Evolutionary conservation across 495 filamentous ascomycete species (phyloP).

Genomic region (Xylaria bambusicola): DNA sequence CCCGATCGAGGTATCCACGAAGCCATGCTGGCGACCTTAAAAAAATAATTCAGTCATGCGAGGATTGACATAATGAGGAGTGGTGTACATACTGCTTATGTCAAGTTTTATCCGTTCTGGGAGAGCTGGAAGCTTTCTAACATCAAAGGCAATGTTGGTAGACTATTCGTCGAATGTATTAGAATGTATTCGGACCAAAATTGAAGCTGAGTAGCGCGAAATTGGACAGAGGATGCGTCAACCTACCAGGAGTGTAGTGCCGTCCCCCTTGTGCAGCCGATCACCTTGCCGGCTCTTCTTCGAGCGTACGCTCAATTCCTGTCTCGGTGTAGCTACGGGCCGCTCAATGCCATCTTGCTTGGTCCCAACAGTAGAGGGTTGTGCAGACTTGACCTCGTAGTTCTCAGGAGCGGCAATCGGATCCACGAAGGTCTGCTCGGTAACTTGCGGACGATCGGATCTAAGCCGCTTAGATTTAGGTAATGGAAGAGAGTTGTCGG

Average conservation of each 20-base stretch:
- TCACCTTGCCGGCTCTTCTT: constrained; percentile 60
- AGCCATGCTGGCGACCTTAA: constrained; percentile 62
- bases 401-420: constrained; percentile 48
- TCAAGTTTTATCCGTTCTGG: constrained; percentile 70
- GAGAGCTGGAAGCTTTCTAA: constrained; percentile 79
- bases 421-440: constrained; percentile 54
- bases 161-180: constrained; percentile 57
- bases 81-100: constrained; percentile 54
- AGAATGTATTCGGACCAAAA: background rate
- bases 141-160: constrained; percentile 81
- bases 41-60: constrained; percentile 28
- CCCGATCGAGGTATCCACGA: constrained; percentile 63
- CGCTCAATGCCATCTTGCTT: constrained; percentile 51
- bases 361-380: constrained; percentile 39
- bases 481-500: constrained; percentile 64
- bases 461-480: constrained; percentile 73
- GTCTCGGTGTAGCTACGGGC: constrained; percentile 37
- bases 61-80: constrained; percentile 15
- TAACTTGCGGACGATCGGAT: constrained; percentile 50
- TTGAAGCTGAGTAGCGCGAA: background rate
- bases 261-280: constrained; percentile 58
- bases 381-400: constrained; percentile 50
- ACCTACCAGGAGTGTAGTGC: constrained; percentile 65
- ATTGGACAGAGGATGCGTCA: background rate
- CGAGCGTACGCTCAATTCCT: constrained; percentile 62